Evolutionary conservation across 495 filamentous ascomycete genomes (phyloP).

Genomic region (Aspergillus mulundensis): DNA sequence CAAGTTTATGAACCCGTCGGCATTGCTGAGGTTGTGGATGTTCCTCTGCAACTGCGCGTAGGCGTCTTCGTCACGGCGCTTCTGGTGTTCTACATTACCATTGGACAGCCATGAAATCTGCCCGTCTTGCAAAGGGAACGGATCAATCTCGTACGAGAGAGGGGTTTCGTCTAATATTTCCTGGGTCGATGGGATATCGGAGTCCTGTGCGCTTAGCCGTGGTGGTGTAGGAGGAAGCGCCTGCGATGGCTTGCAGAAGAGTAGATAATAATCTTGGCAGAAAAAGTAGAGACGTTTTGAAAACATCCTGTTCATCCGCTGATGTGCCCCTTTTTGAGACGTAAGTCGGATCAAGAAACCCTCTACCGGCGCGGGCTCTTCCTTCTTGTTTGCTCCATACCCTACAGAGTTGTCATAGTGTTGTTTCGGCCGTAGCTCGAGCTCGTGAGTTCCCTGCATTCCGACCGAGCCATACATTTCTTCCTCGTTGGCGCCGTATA

Average conservation of each 20-base stretch:
- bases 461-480: slow-evolving; percentile 73
- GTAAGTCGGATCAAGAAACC: slow-evolving; percentile 70
- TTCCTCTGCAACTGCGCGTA: slow-evolving; percentile 59
- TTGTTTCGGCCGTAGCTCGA: slow-evolving; percentile 66
- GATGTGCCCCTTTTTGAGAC: slow-evolving; percentile 57
- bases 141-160: slow-evolving; percentile 60
- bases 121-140: slow-evolving; percentile 53
- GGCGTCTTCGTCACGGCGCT: slow-evolving; percentile 56
- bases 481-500: slow-evolving; percentile 64
- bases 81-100: slow-evolving; percentile 39
- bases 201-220: slow-evolving; percentile 37
- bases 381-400: slow-evolving; percentile 34
- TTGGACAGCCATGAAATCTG: slow-evolving; percentile 57
- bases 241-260: slow-evolving; percentile 63
- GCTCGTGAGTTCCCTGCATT: slow-evolving; percentile 70
- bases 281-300: slow-evolving; percentile 70
- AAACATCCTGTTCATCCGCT: slow-evolving; percentile 61
- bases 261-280: slow-evolving; percentile 62
- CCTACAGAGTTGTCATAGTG: slow-evolving; percentile 61
- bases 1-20: slow-evolving; percentile 68
- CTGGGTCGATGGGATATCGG: slow-evolving; percentile 50
- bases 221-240: slow-evolving; percentile 65
- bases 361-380: slow-evolving; percentile 64
- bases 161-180: slow-evolving; percentile 57
- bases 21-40: slow-evolving; percentile 52